Conservation (phyloP, 345 rosid genomes). For the Citrus sp. region DNA sequence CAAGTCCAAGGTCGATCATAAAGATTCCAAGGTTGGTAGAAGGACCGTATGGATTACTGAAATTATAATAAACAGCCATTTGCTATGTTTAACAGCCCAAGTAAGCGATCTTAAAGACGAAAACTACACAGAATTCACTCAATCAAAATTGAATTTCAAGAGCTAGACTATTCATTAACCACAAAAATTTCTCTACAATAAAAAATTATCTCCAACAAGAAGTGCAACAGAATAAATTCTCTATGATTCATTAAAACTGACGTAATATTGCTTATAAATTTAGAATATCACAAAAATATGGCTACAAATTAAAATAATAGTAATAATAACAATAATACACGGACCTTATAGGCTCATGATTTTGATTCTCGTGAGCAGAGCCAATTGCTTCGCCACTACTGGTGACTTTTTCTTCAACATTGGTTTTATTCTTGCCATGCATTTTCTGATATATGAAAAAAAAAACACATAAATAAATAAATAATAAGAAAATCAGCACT, state of each 20-base stretch:
- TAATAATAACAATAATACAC: neutral
- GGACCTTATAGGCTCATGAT: conserved; percentile 22
- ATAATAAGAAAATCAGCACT: neutral
- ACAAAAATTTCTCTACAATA: neutral
- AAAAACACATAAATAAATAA: too few relatives aligned
- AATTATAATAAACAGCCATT: neutral
- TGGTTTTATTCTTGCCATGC: conserved; percentile 31
- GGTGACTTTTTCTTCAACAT: neutral
- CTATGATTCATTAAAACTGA: neutral
- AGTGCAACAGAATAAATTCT: neutral
- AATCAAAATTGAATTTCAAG: neutral
- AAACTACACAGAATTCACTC: neutral
- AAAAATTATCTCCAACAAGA: neutral
- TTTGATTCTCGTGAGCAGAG: conserved; percentile 9
- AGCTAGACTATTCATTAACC: neutral
- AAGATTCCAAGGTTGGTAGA: too few relatives aligned
- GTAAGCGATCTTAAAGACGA: neutral
- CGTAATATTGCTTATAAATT: neutral
- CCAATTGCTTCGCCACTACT: neutral
- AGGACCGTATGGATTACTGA: neutral
- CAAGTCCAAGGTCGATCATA: too few relatives aligned
- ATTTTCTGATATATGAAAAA: conserved; percentile 25
- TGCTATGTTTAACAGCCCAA: neutral
- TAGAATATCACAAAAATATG: neutral
- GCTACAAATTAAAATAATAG: too few relatives aligned